These are phyloP conservation scores for Leptosphaerulina australis DNA, from an alignment of 2,329 filamentous ascomycete genomes.

Conservation along the genomic window DNA sequence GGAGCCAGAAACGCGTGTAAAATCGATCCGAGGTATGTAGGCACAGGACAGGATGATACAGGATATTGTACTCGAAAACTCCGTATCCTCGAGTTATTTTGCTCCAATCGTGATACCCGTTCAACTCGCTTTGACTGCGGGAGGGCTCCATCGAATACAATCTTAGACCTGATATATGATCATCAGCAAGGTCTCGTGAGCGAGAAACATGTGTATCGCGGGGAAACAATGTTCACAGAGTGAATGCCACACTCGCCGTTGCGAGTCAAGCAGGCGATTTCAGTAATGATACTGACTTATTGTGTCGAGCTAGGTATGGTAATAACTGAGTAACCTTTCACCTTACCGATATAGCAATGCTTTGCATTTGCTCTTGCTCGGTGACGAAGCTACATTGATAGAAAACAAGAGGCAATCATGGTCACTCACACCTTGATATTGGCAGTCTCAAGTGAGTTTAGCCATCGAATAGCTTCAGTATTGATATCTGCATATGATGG, in stretches of 20 bases:
- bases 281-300: background rate
- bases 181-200: background rate
- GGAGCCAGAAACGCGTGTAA: constrained; percentile 76
- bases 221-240: background rate
- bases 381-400: background rate
- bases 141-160: constrained; percentile 87
- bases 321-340: constrained; percentile 11
- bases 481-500: constrained; percentile 66
- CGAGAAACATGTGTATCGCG: background rate
- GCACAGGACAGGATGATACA: constrained; percentile 34
- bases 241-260: background rate
- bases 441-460: constrained; percentile 63
- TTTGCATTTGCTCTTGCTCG: background rate
- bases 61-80: constrained; percentile 51
- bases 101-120: constrained; percentile 66
- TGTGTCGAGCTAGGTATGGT: constrained; percentile 14
- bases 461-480: constrained; percentile 60
- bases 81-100: constrained; percentile 63
- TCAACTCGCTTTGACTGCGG: constrained; percentile 69
- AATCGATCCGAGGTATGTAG: constrained; percentile 41
- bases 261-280: too few relatives aligned
- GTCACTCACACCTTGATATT: constrained; percentile 67
- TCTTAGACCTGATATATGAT: constrained; percentile 53
- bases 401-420: constrained; percentile 19
- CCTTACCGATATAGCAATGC: constrained; percentile 14